Percentiles rank a stretch among this genome's conserved stretches.
Evolutionary conservation across 495 filamentous ascomycete genomes (phyloP).

Genomic region (Penicillium fimorum): DNA sequence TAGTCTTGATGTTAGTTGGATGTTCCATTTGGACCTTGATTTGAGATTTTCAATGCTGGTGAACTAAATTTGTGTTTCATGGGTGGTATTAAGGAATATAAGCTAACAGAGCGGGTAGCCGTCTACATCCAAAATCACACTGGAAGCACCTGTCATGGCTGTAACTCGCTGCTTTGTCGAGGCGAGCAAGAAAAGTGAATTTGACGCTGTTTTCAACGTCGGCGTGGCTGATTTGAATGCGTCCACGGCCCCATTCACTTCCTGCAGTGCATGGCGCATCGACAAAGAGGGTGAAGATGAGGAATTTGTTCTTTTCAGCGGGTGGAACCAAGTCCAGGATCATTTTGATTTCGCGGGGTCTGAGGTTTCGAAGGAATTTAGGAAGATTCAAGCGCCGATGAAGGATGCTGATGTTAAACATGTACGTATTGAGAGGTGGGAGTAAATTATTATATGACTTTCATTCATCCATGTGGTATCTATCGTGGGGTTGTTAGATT

Average conservation of each 20-base stretch:
- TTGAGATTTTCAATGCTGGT: neutral
- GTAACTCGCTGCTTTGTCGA: conserved; percentile 47
- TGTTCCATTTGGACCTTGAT: conserved; percentile 39
- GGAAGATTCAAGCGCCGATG: conserved; percentile 26
- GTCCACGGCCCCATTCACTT: conserved; percentile 26
- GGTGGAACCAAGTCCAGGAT: conserved; percentile 10
- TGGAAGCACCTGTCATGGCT: conserved; percentile 43
- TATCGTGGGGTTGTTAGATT: neutral
- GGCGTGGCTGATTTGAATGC: conserved; percentile 33
- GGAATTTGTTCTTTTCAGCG: conserved; percentile 6
- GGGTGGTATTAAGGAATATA: neutral
- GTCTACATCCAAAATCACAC: conserved; percentile 22
- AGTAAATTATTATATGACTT: conserved; percentile 8
- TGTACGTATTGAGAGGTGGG: conserved; percentile 21
- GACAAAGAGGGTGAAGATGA: conserved; percentile 3
- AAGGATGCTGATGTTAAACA: conserved; percentile 47
- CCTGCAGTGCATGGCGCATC: conserved; percentile 6
- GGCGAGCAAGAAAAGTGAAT: conserved; percentile 36
- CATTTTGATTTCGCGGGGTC: conserved; percentile 42
- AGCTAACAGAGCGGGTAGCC: conserved; percentile 6
- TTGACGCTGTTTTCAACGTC: conserved; percentile 34
- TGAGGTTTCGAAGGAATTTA: conserved; percentile 38
- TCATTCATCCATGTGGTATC: neutral
- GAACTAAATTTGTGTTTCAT: neutral
- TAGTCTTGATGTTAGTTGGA: conserved; percentile 40